These are phyloP conservation scores for Macadamia integrifolia DNA, from an alignment of 164 flowering plant species.

Conservation along the genomic window DNA sequence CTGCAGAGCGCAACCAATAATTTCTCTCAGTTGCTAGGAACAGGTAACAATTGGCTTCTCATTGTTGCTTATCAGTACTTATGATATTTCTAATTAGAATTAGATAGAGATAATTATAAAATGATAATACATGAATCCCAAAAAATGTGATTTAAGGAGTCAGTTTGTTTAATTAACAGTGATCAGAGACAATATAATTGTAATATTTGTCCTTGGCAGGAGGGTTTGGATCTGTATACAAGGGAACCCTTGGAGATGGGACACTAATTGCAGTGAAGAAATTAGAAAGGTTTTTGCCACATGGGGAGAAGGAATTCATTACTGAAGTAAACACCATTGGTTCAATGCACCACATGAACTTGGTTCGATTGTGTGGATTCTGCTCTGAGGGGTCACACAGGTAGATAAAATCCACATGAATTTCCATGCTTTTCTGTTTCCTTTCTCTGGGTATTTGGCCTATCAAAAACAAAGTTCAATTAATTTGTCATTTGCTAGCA, in stretches of 20 bases:
- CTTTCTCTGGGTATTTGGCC: neutral
- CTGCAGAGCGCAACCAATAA: conserved; percentile 48
- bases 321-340: conserved; percentile 92
- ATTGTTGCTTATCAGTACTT: no score
- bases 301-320: conserved; percentile 85
- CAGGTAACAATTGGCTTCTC: neutral
- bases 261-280: conserved; percentile 86
- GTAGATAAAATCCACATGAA: conserved; percentile 22
- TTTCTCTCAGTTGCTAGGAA: conserved; percentile 35
- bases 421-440: neutral
- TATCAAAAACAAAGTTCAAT: neutral
- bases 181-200: neutral
- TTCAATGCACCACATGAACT: conserved; percentile 95
- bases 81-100: no score
- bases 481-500: neutral
- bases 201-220: conserved; percentile 34
- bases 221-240: conserved; percentile 51
- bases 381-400: conserved; percentile 82
- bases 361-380: conserved; percentile 87
- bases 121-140: no score
- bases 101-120: no score
- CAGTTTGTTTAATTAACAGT: neutral
- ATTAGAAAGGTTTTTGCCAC: conserved; percentile 73
- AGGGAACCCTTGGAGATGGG: conserved; percentile 49
- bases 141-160: no score